These are phyloP conservation scores for Scalesia atractyloides DNA, from an alignment of 129 eudicot species.

Conservation along the genomic window DNA sequence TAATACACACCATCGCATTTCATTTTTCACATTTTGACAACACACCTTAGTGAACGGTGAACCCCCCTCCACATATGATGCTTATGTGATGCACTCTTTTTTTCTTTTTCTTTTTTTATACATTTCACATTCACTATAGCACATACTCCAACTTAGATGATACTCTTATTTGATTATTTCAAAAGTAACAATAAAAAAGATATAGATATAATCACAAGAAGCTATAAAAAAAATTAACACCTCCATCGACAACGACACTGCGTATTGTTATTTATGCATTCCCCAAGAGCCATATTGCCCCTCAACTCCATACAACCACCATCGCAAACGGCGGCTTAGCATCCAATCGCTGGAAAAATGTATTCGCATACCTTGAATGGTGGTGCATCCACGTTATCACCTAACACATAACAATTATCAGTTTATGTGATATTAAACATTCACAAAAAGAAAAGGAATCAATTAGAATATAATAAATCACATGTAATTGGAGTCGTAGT, in stretches of 20 bases:
- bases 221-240: background rate
- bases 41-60: too few species aligned
- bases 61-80: too few species aligned
- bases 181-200: background rate
- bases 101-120: too few species aligned
- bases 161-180: background rate
- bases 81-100: too few species aligned
- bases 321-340: background rate
- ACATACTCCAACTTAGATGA: background rate
- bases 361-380: background rate
- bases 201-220: background rate
- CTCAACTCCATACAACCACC: background rate
- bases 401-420: background rate
- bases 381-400: background rate
- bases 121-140: too few species aligned
- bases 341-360: background rate
- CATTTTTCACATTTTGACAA: too few species aligned
- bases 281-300: background rate
- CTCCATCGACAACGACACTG: constrained; percentile 6
- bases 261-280: background rate
- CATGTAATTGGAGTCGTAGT: constrained; percentile 6
- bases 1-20: too few species aligned
- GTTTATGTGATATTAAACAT: background rate
- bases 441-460: background rate
- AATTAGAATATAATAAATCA: background rate